Percentiles rank a stretch among this genome's conserved stretches.
Conservation (phyloP, 768 basidiomycete genomes). For the Boletus huronensis region DNA sequence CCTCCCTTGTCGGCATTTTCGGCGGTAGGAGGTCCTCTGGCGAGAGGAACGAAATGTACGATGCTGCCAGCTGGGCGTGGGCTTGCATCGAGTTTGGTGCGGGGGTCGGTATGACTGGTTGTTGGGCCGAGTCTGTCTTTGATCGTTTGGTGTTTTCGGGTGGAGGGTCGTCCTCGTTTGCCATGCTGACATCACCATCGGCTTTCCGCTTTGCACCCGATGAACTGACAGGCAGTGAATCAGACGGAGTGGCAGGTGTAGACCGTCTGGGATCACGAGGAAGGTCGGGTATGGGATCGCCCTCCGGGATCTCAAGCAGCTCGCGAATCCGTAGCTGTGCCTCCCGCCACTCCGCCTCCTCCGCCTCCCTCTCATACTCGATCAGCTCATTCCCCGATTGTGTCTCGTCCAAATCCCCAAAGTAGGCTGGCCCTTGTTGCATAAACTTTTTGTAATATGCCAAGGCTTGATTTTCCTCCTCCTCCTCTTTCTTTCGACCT, state of each 20-base stretch:
- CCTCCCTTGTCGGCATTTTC: constrained; percentile 66
- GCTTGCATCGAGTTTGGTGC: constrained; percentile 20
- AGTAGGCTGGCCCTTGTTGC: constrained; percentile 85
- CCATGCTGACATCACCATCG: constrained; percentile 38
- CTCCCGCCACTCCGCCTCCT: constrained; percentile 73
- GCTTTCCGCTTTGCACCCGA: constrained; percentile 54
- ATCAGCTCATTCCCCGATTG: constrained; percentile 54
- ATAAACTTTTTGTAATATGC: constrained; percentile 84
- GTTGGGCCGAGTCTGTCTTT: constrained; percentile 18
- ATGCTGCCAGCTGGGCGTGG: constrained; percentile 56
- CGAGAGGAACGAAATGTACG: constrained; percentile 72
- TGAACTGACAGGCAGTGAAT: constrained; percentile 20
- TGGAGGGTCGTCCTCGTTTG: constrained; percentile 28
- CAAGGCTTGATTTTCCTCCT: constrained; percentile 78
- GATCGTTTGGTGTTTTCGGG: constrained; percentile 31
- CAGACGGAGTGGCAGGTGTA: constrained; percentile 7
- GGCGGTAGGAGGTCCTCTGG: constrained; percentile 72
- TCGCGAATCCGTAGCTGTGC: constrained; percentile 54
- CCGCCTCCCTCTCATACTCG: constrained; percentile 65
- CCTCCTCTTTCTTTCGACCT: constrained; percentile 79
- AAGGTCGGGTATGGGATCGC: constrained; percentile 51
- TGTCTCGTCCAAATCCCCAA: constrained; percentile 85
- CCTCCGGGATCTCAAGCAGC: constrained; percentile 47
- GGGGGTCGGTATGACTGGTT: neutral
- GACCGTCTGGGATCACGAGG: constrained; percentile 32